Conservation (phyloP, 2,329 filamentous ascomycete species). For the Helicocarpus griseus region DNA sequence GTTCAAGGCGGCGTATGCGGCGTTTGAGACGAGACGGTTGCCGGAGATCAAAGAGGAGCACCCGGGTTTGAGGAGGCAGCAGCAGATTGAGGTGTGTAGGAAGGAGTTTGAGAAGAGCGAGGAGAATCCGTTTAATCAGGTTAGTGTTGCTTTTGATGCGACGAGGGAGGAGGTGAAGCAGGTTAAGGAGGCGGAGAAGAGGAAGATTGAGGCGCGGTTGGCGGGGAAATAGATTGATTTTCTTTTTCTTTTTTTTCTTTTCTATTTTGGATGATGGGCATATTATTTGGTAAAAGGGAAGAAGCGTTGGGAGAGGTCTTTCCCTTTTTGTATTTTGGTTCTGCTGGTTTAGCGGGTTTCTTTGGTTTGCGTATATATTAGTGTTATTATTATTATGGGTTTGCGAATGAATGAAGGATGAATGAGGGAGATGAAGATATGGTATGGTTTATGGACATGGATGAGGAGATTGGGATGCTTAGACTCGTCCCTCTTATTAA, state of each 20-base stretch:
- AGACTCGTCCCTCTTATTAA: background rate
- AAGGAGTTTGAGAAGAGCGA: constrained; percentile 94
- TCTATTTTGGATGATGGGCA: constrained; percentile 11
- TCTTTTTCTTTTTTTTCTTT: background rate
- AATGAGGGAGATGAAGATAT: background rate
- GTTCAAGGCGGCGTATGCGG: constrained; percentile 75
- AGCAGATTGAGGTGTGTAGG: constrained; percentile 71
- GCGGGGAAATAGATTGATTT: constrained; percentile 24
- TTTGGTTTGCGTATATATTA: background rate
- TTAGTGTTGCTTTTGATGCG: constrained; percentile 64
- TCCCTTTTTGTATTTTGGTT: background rate
- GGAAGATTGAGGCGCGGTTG: constrained; percentile 65
- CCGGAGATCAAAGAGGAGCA: constrained; percentile 79
- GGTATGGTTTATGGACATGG: background rate
- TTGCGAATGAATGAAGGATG: background rate
- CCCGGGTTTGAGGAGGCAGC: constrained; percentile 67
- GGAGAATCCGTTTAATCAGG: constrained; percentile 93
- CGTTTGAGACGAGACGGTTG: constrained; percentile 70
- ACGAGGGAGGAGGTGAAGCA: constrained; percentile 64
- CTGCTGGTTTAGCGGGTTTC: background rate
- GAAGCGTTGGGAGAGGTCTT: too few relatives aligned
- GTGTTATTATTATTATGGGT: background rate
- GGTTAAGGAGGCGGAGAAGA: constrained; percentile 56
- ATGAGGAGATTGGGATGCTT: background rate
- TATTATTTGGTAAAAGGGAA: too few relatives aligned